Conservation (phyloP, 768 basidiomycete genomes). For the Termitomyces sp. region DNA sequence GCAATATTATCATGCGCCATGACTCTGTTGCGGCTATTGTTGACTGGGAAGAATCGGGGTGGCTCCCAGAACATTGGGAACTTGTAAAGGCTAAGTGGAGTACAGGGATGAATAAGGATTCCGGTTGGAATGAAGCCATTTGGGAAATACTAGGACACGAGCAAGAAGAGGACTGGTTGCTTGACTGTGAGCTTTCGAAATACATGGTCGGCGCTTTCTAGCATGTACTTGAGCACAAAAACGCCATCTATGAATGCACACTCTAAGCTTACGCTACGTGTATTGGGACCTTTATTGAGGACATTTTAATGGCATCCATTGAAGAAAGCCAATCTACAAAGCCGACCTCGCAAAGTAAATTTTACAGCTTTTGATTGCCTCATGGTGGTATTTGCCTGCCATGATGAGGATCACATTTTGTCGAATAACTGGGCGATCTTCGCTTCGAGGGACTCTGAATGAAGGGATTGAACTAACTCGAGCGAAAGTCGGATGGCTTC, state of each 20-base stretch:
- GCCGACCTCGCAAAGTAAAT: neutral
- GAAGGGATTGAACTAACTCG: too few species aligned
- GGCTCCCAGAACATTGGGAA: conserved; percentile 31
- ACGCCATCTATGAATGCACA: neutral
- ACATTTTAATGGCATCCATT: neutral
- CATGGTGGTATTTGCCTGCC: neutral
- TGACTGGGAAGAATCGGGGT: conserved; percentile 30
- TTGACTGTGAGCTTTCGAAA: conserved; percentile 4
- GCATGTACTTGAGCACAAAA: neutral
- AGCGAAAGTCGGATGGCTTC: too few species aligned
- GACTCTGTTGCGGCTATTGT: conserved; percentile 23
- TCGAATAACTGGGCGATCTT: neutral
- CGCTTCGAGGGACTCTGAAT: too few species aligned
- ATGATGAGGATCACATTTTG: neutral
- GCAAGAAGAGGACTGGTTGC: conserved; percentile 4
- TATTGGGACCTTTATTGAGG: neutral
- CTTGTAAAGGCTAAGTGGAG: conserved; percentile 8
- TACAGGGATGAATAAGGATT: conserved; percentile 2
- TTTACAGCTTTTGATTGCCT: neutral
- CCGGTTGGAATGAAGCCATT: conserved; percentile 7
- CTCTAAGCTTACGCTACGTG: neutral
- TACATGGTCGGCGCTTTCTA: conserved; percentile 8
- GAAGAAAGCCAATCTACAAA: neutral
- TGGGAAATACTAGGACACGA: conserved; percentile 4
- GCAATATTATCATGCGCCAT: conserved; percentile 33